Evolutionary conservation across 2,329 filamentous ascomycete genomes (phyloP), one percentile per base, ranked within the genome.

Genomic region (Colletotrichum sp.): DNA sequence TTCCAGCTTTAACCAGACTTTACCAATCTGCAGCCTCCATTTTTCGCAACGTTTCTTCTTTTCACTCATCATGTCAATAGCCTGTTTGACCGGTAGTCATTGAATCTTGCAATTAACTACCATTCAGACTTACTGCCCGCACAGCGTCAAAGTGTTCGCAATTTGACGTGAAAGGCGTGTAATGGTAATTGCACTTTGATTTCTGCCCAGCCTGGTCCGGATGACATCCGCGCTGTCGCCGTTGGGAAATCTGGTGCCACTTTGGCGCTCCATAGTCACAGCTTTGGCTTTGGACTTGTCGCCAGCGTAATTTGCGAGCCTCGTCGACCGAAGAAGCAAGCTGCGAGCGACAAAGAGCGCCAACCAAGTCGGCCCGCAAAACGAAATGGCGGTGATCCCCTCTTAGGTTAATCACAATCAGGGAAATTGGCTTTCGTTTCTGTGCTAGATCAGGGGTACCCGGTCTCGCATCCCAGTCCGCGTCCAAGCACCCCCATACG

Each of bases 351-450:
- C 32, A 24, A 55, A 67, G 32, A 60, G 52, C 28, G 21, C 43
- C 38, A 63, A 67, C 52, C 66, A 71, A 64, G 72, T 71, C 48
- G 74, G 74, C 66, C 74, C 69, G 69, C 67, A 69, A 72, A 68
- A 76, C 64, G 75, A 77, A 77, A 76, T 70, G 66, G 76, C 76
- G 76, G 76, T 77, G 76, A 77, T 77, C 38, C 65, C 74, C 74
- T 65, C 28, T 58, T 30, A 60, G 57, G 64, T 65, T 73, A 68
- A 76, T 76, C 74, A 68, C 28, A 76, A 73, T 74, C 68, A 77
- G 74, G 75, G 76, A 77, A 77, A 77, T 77, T 77, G 76, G 76
- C 66, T 67, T 74, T 77, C 61, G 76, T 71, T 73, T 73, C 70
- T 67, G 36, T 36, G 36, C 57, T 58, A 70, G 67, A 24, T 71